Conservation (phyloP, 1,139 yeast species). For the Candida buenavistaensis region DNA sequence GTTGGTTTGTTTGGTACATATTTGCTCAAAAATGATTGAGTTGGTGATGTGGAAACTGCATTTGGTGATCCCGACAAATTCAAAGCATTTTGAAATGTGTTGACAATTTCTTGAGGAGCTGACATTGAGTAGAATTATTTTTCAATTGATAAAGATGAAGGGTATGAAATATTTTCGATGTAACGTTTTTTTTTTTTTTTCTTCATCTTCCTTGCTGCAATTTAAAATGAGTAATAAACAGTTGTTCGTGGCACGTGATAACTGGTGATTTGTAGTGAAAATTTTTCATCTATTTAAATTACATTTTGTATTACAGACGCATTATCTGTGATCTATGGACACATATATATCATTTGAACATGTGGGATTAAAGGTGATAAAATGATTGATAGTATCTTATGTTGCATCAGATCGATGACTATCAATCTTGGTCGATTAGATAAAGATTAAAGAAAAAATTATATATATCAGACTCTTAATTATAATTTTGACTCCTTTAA, state of each 20-base stretch:
- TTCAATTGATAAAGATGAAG: not conserved
- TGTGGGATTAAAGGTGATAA: too few species aligned
- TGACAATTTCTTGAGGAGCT: slow-evolving; percentile 67
- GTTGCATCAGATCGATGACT: too few species aligned
- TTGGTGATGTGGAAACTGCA: slow-evolving; percentile 78
- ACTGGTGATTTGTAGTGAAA: not conserved
- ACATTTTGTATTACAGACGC: not conserved
- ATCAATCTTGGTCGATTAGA: too few species aligned
- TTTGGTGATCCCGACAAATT: slow-evolving; percentile 52
- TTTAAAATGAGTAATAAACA: too few species aligned
- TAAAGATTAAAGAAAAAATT: too few species aligned
- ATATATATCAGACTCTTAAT: too few species aligned
- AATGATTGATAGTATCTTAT: too few species aligned
- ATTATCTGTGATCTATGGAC: too few species aligned
- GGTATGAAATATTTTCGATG: too few species aligned
- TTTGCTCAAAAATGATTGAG: slow-evolving; percentile 51
- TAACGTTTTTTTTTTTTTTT: not conserved
- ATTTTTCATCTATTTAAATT: not conserved
- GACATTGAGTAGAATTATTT: slow-evolving; percentile 42
- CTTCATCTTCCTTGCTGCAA: too few species aligned
- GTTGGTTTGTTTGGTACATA: slow-evolving; percentile 48
- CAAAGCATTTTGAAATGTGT: slow-evolving; percentile 55
- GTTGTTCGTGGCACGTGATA: not conserved
- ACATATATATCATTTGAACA: too few species aligned
- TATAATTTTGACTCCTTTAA: too few species aligned